Evolutionary conservation across 257 asterid species (phyloP).

Genomic region (Solanum dulcamara): DNA sequence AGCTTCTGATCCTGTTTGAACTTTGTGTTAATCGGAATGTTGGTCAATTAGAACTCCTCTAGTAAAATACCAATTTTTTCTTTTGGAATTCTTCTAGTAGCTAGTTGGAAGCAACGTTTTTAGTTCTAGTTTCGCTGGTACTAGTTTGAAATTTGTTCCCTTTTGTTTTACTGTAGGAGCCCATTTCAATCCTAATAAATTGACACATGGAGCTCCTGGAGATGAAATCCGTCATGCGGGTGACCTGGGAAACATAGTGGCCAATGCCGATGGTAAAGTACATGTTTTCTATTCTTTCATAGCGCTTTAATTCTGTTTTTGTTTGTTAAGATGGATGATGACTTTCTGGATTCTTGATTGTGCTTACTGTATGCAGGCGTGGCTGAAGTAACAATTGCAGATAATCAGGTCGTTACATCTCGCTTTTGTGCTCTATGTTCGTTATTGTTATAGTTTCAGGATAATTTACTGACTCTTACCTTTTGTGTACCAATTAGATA

Average conservation of each 20-base stretch:
- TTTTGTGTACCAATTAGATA: conserved; percentile 36
- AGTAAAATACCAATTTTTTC: neutral
- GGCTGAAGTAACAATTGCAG: conserved; percentile 83
- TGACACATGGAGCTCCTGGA: conserved; percentile 92
- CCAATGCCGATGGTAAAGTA: conserved; percentile 68
- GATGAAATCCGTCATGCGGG: conserved; percentile 99
- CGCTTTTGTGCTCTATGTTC: neutral
- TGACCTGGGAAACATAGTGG: conserved; percentile 99
- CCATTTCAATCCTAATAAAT: conserved; percentile 75
- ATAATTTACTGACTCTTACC: neutral
- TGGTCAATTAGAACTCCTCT: neutral
- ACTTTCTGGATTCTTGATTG: neutral
- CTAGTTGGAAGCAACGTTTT: neutral
- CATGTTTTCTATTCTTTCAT: neutral
- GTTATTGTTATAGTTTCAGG: neutral
- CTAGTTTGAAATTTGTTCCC: neutral
- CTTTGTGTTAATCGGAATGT: neutral
- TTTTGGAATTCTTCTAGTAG: neutral
- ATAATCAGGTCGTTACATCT: conserved; percentile 44
- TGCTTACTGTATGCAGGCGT: conserved; percentile 44
- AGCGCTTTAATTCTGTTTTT: neutral
- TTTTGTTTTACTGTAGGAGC: conserved; percentile 37
- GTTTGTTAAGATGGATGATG: neutral
- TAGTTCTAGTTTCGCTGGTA: neutral
- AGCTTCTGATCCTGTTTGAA: conserved; percentile 6